These are phyloP conservation scores for Striga hermonthica DNA, from an alignment of 305 asterid genomes.

Conservation along the genomic window DNA sequence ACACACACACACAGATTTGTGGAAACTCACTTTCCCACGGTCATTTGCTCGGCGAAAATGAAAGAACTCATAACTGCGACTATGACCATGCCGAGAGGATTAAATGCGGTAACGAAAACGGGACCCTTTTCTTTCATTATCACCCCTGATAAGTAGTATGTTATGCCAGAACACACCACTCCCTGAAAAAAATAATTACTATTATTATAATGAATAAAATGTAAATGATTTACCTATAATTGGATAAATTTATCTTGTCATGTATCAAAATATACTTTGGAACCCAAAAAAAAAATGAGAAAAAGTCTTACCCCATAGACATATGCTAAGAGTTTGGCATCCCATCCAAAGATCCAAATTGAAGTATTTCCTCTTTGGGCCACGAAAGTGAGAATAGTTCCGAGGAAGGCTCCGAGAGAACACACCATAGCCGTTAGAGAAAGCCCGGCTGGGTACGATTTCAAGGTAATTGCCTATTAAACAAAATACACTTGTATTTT, in stretches of 20 bases:
- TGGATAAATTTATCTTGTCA: too few relatives aligned
- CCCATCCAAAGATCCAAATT: conserved; percentile 67
- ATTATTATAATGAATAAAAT: neutral
- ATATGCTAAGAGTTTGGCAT: conserved; percentile 54
- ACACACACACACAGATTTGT: too few relatives aligned
- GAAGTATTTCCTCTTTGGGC: conserved; percentile 52
- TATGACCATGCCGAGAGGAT: conserved; percentile 64
- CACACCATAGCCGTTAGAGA: conserved; percentile 83
- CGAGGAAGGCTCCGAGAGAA: conserved; percentile 57
- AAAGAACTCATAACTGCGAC: conserved; percentile 65
- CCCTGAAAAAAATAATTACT: conserved; percentile 36
- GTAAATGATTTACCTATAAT: too few relatives aligned
- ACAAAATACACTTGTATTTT: neutral
- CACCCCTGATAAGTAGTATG: conserved; percentile 61
- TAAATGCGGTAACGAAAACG: conserved; percentile 69
- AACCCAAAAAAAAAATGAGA: neutral
- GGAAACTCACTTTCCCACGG: conserved; percentile 63
- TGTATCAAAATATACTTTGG: too few relatives aligned
- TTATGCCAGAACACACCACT: conserved; percentile 60
- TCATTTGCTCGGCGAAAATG: conserved; percentile 53
- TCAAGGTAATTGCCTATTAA: conserved; percentile 49
- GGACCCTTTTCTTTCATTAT: conserved; percentile 69
- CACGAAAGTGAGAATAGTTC: conserved; percentile 48
- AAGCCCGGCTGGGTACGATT: conserved; percentile 62
- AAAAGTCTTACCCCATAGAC: conserved; percentile 55